These are phyloP conservation scores for Lanmaoa pseudosensibilis DNA, from an alignment of 768 basidiomycete genomes.

Conservation along the genomic window DNA sequence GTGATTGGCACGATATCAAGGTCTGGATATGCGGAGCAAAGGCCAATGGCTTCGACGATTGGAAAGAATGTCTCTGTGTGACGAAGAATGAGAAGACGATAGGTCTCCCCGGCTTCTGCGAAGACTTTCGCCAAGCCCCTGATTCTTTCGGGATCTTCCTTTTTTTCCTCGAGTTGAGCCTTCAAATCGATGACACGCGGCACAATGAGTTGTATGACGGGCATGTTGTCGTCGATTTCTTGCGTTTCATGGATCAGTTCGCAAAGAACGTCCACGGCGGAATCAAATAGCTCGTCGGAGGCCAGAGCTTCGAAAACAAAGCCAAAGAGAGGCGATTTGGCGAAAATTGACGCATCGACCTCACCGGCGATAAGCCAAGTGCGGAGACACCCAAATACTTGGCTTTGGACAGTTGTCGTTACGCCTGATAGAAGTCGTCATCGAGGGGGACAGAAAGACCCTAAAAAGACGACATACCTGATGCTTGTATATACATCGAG, in stretches of 20 bases:
- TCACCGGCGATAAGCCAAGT: conserved; percentile 91
- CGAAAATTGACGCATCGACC: conserved; percentile 60
- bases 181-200: conserved; percentile 80
- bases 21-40: conserved; percentile 89
- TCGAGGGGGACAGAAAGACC: not conserved
- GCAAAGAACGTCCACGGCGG: conserved; percentile 88
- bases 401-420: conserved; percentile 70
- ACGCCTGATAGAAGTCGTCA: conserved; percentile 62
- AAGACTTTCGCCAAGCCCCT: conserved; percentile 89
- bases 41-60: conserved; percentile 90
- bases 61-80: conserved; percentile 94
- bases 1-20: conserved; percentile 97
- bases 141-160: conserved; percentile 85
- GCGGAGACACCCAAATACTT: conserved; percentile 81
- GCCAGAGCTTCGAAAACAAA: conserved; percentile 82
- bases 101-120: conserved; percentile 97
- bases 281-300: conserved; percentile 87
- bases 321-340: conserved; percentile 75
- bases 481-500: conserved; percentile 84
- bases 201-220: conserved; percentile 83
- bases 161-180: conserved; percentile 54
- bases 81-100: conserved; percentile 81
- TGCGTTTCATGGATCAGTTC: conserved; percentile 98
- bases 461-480: conserved; percentile 52
- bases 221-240: conserved; percentile 92